Base-by-base conservation (phyloP, 1,139 yeast species). In the Yamadazyma diospyri region DNA sequence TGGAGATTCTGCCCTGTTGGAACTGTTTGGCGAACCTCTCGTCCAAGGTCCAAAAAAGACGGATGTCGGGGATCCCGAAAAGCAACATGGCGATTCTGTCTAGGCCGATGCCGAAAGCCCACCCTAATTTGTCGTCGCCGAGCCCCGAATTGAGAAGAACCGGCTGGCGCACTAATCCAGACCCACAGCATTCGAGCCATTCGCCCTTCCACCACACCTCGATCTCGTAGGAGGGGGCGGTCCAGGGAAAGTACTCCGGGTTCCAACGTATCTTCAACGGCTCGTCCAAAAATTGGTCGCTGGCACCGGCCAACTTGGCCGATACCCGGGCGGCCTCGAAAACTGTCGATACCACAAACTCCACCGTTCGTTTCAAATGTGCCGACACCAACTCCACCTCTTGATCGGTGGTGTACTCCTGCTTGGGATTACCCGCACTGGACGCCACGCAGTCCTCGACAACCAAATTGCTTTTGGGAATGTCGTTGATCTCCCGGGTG, bases 151-250 rank as follows among this genome's bases (percentile, higher is more conserved):
- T 83, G 22, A 76, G 62, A 30, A 88, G 64, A 1, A 92, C 94
- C 32, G 78, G 78, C 47, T 87, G 85, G 48, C 78, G 79, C 4
- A 88, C 95, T 30, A 92, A 72, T 16, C 99, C 99, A 58, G 95
- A 86, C 1, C 99, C 99, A 53, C 96, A 87, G 57, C 95, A 81
- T 61, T 92, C 99, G 26, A 92, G 69, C 98, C 98, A 94, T 47
- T 89, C 95, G 26, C 94, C 95, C 55, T 89, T 86, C 97, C 97
- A 94, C 94, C 95, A 89, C 5, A 92, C 95, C 59, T 92, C 99
- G 46, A 94, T 87, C 52, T 92, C 97, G 92, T 95, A 92, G 21
- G 96, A 86, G 5, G 99, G 99, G 1, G 95, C 79, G 2, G 99
- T 92, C 97, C 97, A 92, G 4, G 99, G 99, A 64, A 92, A 92